Conservation (phyloP, 768 basidiomycete genomes). For the Boletus coccyginus region DNA sequence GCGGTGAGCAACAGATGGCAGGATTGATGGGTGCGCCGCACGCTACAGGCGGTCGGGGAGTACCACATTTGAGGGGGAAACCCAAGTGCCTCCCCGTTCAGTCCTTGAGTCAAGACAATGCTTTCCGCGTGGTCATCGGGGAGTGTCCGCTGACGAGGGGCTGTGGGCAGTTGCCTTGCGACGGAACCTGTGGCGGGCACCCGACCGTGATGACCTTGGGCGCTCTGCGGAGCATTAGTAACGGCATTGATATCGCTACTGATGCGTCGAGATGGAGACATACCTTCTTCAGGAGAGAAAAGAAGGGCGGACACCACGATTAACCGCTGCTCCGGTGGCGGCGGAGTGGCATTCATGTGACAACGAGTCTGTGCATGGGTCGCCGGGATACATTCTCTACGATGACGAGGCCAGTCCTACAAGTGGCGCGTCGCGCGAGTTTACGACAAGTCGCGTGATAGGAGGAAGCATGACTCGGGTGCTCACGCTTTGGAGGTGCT, state of each 20-base stretch:
- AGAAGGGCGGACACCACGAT: slow-evolving; percentile 70
- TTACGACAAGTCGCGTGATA: slow-evolving; percentile 20
- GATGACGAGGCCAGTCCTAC: slow-evolving; percentile 82
- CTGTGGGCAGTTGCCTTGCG: slow-evolving; percentile 69
- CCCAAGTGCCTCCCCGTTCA: slow-evolving; percentile 77
- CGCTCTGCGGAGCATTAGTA: slow-evolving; percentile 47
- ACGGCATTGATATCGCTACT: slow-evolving; percentile 8
- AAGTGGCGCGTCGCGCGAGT: slow-evolving; percentile 9
- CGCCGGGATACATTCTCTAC: slow-evolving; percentile 61
- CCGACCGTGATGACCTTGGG: slow-evolving; percentile 65
- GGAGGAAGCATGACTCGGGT: neutral
- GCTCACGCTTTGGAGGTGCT: slow-evolving; percentile 68
- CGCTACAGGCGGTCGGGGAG: slow-evolving; percentile 59
- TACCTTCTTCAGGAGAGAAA: slow-evolving; percentile 78
- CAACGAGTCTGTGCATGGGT: slow-evolving; percentile 46
- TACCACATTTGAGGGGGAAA: slow-evolving; percentile 87
- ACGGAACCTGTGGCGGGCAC: slow-evolving; percentile 68
- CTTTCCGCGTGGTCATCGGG: slow-evolving; percentile 55
- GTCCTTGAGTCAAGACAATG: slow-evolving; percentile 76
- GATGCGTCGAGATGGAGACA: slow-evolving; percentile 12
- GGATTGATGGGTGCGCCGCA: slow-evolving; percentile 68
- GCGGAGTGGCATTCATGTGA: slow-evolving; percentile 73
- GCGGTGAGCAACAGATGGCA: slow-evolving; percentile 69
- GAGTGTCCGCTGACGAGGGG: slow-evolving; percentile 66
- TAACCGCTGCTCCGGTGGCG: slow-evolving; percentile 65